Base-by-base conservation (phyloP, 2,329 filamentous ascomycete species). In the Waltergamsia citrina region DNA sequence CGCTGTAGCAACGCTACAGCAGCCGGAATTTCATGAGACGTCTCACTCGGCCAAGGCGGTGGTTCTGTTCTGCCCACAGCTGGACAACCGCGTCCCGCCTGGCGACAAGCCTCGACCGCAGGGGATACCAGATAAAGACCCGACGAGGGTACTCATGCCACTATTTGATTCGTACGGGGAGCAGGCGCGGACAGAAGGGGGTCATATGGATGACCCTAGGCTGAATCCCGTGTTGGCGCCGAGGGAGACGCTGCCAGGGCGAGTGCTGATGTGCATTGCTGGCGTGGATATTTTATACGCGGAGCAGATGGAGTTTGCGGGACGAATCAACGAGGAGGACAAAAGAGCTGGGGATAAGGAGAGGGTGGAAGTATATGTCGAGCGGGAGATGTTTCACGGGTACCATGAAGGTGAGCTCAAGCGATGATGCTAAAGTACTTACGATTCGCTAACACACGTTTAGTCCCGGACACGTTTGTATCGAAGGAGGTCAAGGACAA, bases 111-210 rank as follows among this genome's bases (percentile, higher is more conserved):
- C 57, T 0, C 52, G 45, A 8, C 58, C 48, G 2, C 35, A 30
- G 7, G 41, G 22, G 0, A 40, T 53, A 50, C 59, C 61, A 1
- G 46, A 47, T 16, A 48, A 37, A 2, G 64, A 70, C 35, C 61
- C 60, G 1, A 21, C 60, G 12, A 37, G 39, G 0, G 55, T 60
- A 12, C 36, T 69, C 32, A 34, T 55, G 17, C 60, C 60, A 1
- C 43, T 70, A 7, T 65, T 60, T 28, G 61, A 69, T 41, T 46
- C 61, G 0, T 69, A 69, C 38, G 53, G 57, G 2, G 56, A 44
- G 4, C 48, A 48, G 3, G 46, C 40, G 9, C 44, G 54, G 6
- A n/a, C n/a, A n/a, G 39, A 33, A 7, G 38, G 45, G 14, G 23
- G 23, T 9, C 44, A 58, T 19, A 33, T 45, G 11, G 33, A 49